Base-by-base conservation (phyloP, 208 protist species). In the Acanthamoeba sp. region DNA sequence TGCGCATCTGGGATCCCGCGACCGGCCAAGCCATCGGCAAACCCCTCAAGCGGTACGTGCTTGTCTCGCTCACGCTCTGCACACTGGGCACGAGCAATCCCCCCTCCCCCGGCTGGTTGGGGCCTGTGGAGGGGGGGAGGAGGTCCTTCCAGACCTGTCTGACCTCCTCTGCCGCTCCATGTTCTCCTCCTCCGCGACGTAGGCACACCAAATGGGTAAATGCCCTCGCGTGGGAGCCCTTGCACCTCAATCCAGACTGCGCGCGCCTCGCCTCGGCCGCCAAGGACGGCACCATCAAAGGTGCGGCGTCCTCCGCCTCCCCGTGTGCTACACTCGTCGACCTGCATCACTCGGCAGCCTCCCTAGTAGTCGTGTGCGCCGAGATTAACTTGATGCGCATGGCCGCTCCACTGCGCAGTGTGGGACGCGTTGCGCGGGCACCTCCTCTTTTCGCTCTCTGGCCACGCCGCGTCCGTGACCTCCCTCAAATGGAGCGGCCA, bases 381-480 rank as follows among this genome's bases (percentile, higher is more conserved):
- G 10, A 29, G 95, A 40, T n/a, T n/a, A n/a, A 96, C 93, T 4
- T 98, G 82, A 97, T 98, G 71, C 52, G 94, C 34, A 96, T 96
- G 22, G 93, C 95, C 42, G 42, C 42, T n/a, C 42, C 34, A 96
- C 91, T 29, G 93, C 22, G n/a, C 55, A 69, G 42, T 98, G 18
- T 98, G 97, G 97, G 96, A 98, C 76, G 50, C 82, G 18, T 50
- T 94, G 18, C 91, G 29, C 1, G 82, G 92, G 29, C 69, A 52
- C 4, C 95, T 91, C 66, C 7, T 96, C 2, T 98, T 98, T 71
- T 98, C 98, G 42, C 95, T 99, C 10, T 97, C 96, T 0, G 98
- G 98, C 1, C 99, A 99, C 95, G 98, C 98, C n/a, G 96, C 97
- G 16, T 97, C 98, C 50, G 99, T 99, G 16, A 99, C 99, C n/a